Evolutionary conservation across 2,329 filamentous ascomycete genomes (phyloP), one percentile per base, ranked within the genome.

Genomic region (Xylaria sp.): DNA sequence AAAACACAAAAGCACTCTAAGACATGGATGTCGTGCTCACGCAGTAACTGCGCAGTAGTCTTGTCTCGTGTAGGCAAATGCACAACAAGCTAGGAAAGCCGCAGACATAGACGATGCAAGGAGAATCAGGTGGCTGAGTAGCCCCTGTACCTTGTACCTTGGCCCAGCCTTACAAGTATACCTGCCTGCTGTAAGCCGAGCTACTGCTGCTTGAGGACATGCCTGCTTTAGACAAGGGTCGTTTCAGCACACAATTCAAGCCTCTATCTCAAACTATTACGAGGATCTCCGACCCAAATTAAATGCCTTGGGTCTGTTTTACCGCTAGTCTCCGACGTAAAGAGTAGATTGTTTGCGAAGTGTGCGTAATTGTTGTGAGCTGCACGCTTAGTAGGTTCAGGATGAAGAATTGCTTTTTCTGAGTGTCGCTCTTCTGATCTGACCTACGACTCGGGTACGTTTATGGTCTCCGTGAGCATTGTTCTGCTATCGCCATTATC

Each of bases 41-140:
- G 46, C 34, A 41, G 60, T 28, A 46, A 46, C 25, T 39, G 23
- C 50, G 20, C 52, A 55, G 39, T 46, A 46, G 39, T 25, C 20
- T 41, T 9, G 20, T 25, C 20, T 41, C 20, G 20, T 25, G 23
- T 28, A 25, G 4, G 54, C 20, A 44, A 25, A 20, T 23, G 34
- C 10, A 23, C 34, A 13, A 25, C 20, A 44, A 20, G 32, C 18
- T 10, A 18, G 32, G 20, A 57, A 25, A 41, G n/a, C 54, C 20
- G 25, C 34, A 34, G 55, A 56, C 13, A 41, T 61, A n/a, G 34
- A 67, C 62, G 58, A 74, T 74, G 74, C 73, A 74, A 73, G 71
- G 71, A 71, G 66, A 68, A 70, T 75, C 73, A 72, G 65, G 73
- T 76, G 75, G 73, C 69, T 73, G 56, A 68, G 65, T 44, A 58